Base-by-base conservation (phyloP, 768 basidiomycete genomes). In the Podaxis sp. region DNA sequence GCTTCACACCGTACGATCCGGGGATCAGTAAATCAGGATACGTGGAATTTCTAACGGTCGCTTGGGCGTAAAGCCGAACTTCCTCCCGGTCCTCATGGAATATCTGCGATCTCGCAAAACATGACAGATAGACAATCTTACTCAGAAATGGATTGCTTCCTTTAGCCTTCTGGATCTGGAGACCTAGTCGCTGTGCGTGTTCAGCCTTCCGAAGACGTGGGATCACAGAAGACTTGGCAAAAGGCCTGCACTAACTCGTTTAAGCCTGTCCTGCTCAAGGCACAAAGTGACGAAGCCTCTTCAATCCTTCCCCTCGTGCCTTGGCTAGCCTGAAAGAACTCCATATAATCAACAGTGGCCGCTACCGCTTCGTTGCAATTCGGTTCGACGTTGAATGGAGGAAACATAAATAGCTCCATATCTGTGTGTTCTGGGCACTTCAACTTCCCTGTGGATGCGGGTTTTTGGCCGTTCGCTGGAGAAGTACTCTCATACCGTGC, bases 381-480 rank as follows among this genome's bases (percentile, higher is more conserved):
- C 11, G 26, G 24, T 13, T 51, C 26, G 11, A 19, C 30, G 9
- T 46, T 17, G 60, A 59, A 60, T 51, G 42, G 57, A 52, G 28
- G 59, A 63, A 53, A 65, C 63, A 65, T 68, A 69, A 68, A 68
- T 70, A 73, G 69, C 46, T 33, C 33, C 1, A 28, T 46, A 17
- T 56, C 42, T 59, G 13, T 26, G 46, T 38, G 52, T 40, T 48
- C 46, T 48, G 42, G 48, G 33, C 13, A 39, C 53, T 38, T 40
- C 36, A 28, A 58, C 42, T 51, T 52, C 40, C 59, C 48, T 56
- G 52, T 65, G 49, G 28, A 42, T 78, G 79, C 74, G 75, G 72
- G 69, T 71, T 76, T 77, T 78, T 79, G 65, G 79, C 78, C 72
- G 75, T 77, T 79, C 73, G 77, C 68, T 72, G 55, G 63, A 67